Conservation (phyloP, 768 basidiomycete species). For the Collybia mongolica region DNA sequence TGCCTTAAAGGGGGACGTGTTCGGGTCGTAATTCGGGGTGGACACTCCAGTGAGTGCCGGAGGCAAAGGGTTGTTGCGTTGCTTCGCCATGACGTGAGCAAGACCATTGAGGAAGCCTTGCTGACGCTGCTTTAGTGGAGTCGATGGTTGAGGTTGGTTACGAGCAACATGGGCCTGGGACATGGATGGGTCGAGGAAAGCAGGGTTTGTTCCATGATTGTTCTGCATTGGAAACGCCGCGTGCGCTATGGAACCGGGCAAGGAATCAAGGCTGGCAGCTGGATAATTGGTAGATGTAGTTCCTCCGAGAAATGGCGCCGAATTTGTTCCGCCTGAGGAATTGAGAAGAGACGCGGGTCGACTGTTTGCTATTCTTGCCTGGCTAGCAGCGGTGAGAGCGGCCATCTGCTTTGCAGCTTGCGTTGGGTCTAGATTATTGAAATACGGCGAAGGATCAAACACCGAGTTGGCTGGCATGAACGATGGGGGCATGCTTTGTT, state of each 20-base stretch:
- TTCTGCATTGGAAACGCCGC: conserved; percentile 46
- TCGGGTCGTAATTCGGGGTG: conserved; percentile 59
- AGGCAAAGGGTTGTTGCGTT: conserved; percentile 63
- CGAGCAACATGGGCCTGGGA: conserved; percentile 35
- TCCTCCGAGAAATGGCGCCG: conserved; percentile 69
- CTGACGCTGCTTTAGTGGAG: conserved; percentile 51
- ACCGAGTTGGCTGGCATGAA: conserved; percentile 28
- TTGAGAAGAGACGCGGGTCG: conserved; percentile 29
- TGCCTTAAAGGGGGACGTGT: conserved; percentile 59
- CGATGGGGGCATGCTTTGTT: conserved; percentile 27
- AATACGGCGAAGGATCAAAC: conserved; percentile 37
- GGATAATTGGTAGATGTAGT: conserved; percentile 44
- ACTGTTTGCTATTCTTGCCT: conserved; percentile 58
- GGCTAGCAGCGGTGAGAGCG: conserved; percentile 63
- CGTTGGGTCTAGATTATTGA: conserved; percentile 60
- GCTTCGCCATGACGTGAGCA: conserved; percentile 52
- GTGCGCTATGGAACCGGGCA: conserved; percentile 33
- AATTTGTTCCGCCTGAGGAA: conserved; percentile 55
- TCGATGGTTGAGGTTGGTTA: conserved; percentile 30
- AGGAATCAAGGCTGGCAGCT: conserved; percentile 43
- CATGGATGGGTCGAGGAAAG: conserved; percentile 47
- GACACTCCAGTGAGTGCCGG: conserved; percentile 67
- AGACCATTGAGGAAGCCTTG: conserved; percentile 61
- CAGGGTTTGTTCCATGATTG: conserved; percentile 34
- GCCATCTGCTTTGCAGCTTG: conserved; percentile 81